Base-by-base conservation (phyloP, 1,284 basidiomycete genomes). In the Naganishia sp. region DNA sequence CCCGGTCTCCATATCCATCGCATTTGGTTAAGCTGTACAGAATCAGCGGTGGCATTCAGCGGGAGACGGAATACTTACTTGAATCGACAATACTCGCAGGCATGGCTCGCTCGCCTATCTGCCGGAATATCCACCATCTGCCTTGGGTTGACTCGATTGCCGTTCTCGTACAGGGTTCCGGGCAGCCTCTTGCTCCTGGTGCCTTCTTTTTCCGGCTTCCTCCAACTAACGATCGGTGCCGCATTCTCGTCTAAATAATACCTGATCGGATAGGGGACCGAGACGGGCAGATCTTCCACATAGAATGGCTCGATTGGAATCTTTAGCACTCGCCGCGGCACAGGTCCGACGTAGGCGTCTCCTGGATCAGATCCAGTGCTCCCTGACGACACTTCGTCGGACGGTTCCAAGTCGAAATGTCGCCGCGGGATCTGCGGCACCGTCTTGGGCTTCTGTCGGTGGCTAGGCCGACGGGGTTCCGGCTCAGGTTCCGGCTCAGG, bases 31-130 rank as follows among this genome's bases (percentile, higher is more conserved):
- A 42, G 33, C 59, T 61, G 28, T 11, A 43, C 28, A 16, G 28
- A 13, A 23, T 31, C 43, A 46, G 43, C 23, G 6, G 21, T 9
- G 6, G n/a, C 18, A 5, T 13, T 39, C 31, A 7, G 16, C 18
- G 6, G 18, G 15, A 36, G n/a, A 5, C 18, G 4, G 9, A 42
- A 9, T 7, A 52, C 59, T 52, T 25, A 61, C 59, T 61, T 61
- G 48, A 61, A 61, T n/a, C 59, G 59, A 25, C 59, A 61, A 48
- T 48, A 61, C 48, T 61, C 59, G 59, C 59, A 61, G 15, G 59
- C 59, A 39, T 61, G 59, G 43, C 50, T 61, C 23, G 59, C 59
- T 15, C 59, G 15, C 42, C 59, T 36, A 25, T 61, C 59, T 18
- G 42, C 42, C 23, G 59, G 59, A 21, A 61, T 42, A 50, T 61